These are phyloP conservation scores for Termitomyces eurrhizus DNA, from an alignment of 768 basidiomycete genomes.

Conservation along the genomic window DNA sequence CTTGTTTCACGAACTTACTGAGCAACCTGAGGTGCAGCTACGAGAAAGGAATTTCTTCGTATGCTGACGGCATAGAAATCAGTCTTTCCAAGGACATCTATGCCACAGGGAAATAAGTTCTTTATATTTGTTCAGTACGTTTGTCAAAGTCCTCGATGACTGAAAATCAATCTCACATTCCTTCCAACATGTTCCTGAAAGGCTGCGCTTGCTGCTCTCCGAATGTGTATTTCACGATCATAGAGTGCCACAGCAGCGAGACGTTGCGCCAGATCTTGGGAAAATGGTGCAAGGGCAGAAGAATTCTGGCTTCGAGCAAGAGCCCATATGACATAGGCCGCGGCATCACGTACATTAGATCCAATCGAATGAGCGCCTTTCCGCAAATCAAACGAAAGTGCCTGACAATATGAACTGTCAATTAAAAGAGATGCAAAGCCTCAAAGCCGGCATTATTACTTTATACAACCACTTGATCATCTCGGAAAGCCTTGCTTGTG, in stretches of 20 bases:
- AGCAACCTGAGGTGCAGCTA: slow-evolving; percentile 83
- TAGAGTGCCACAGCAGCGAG: slow-evolving; percentile 81
- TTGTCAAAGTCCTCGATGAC: neutral
- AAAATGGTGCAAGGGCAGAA: slow-evolving; percentile 54
- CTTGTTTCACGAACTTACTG: slow-evolving; percentile 47
- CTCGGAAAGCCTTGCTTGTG: slow-evolving; percentile 49
- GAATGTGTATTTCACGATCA: slow-evolving; percentile 93
- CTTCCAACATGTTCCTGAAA: slow-evolving; percentile 97
- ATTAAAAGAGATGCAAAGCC: neutral
- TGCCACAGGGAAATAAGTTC: slow-evolving; percentile 91
- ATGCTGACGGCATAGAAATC: slow-evolving; percentile 95
- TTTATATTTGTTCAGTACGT: slow-evolving; percentile 25
- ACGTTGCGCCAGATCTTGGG: slow-evolving; percentile 58
- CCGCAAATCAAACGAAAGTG: slow-evolving; percentile 86
- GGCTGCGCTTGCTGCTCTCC: slow-evolving; percentile 94
- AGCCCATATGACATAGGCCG: slow-evolving; percentile 94
- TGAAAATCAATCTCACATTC: slow-evolving; percentile 54
- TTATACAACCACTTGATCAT: slow-evolving; percentile 80
- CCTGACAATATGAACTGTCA: slow-evolving; percentile 41
- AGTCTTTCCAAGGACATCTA: slow-evolving; percentile 85
- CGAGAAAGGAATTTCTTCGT: slow-evolving; percentile 78
- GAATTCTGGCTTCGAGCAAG: slow-evolving; percentile 75
- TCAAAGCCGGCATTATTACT: slow-evolving; percentile 35
- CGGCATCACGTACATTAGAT: slow-evolving; percentile 90
- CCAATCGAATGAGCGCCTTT: slow-evolving; percentile 94